These are phyloP conservation scores for Oryza meridionalis DNA, from an alignment of 176 grass and related monocot species.

Conservation along the genomic window DNA sequence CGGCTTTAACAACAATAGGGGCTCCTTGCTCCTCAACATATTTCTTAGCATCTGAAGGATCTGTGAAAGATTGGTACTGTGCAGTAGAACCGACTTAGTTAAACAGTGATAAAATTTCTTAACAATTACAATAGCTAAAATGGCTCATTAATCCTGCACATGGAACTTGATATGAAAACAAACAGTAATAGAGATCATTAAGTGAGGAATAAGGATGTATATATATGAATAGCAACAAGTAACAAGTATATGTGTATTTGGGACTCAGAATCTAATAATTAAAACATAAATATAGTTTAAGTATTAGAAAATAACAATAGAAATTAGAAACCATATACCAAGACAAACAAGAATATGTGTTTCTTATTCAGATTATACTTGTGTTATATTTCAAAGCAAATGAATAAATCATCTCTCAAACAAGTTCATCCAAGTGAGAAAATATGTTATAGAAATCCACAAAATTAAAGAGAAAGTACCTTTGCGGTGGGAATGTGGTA, in stretches of 20 bases:
- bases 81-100: not conserved
- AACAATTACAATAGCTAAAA: not conserved
- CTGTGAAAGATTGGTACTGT: slow-evolving; percentile 62
- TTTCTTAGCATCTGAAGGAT: slow-evolving; percentile 60
- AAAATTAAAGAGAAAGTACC: slow-evolving; percentile 21
- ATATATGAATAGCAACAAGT: not conserved
- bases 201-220: not conserved
- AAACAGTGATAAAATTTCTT: not conserved
- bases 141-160: not conserved
- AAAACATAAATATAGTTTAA: slow-evolving; percentile 1
- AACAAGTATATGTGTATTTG: slow-evolving; percentile 1
- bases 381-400: not conserved
- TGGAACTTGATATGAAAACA: not conserved
- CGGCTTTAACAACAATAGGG: slow-evolving; percentile 81
- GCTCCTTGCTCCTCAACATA: slow-evolving; percentile 63
- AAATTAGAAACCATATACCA: not conserved
- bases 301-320: not conserved
- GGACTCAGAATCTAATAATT: not conserved
- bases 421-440: not conserved
- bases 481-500: slow-evolving; percentile 74
- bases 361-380: not conserved
- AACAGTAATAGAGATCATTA: not conserved
- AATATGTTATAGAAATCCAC: not conserved
- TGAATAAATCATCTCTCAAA: not conserved
- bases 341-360: not conserved